Percentiles rank a stretch among this genome's conserved stretches.
phyloP scores from a whole-genome alignment of 1,284 basidiomycete genomes.

The Boletus semigastroideus region DNA sequence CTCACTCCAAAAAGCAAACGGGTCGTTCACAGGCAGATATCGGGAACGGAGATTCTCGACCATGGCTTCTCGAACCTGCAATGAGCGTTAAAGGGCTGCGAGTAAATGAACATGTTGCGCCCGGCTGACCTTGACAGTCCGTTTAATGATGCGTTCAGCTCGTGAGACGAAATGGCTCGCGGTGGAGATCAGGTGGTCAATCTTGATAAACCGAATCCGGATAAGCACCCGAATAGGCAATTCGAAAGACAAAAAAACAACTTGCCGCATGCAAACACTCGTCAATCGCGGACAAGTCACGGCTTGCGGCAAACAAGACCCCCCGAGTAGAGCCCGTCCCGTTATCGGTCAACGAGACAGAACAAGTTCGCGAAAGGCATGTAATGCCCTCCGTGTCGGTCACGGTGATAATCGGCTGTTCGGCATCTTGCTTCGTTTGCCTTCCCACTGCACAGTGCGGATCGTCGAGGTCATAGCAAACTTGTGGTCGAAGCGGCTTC shows the following conservation, averaged over 20 bases:
- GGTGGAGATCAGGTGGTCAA: slow-evolving; percentile 51
- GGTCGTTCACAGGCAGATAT: slow-evolving; percentile 24
- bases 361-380: slow-evolving; percentile 13
- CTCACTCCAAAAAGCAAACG: slow-evolving; percentile 20
- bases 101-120: not conserved
- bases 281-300: slow-evolving; percentile 54
- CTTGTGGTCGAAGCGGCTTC: slow-evolving; percentile 36
- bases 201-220: slow-evolving; percentile 33
- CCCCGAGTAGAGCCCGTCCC: slow-evolving; percentile 43
- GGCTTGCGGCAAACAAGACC: slow-evolving; percentile 49
- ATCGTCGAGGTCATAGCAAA: slow-evolving; percentile 38
- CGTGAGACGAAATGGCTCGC: slow-evolving; percentile 53
- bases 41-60: slow-evolving; percentile 29
- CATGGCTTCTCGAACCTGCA: slow-evolving; percentile 27
- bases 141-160: slow-evolving; percentile 49
- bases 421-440: slow-evolving; percentile 33
- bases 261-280: slow-evolving; percentile 36
- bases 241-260: slow-evolving; percentile 2
- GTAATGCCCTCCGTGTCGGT: slow-evolving; percentile 27
- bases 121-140: slow-evolving; percentile 49
- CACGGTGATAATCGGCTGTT: slow-evolving; percentile 24
- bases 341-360: slow-evolving; percentile 9
- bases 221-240: slow-evolving; percentile 17
- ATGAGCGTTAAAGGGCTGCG: not conserved
- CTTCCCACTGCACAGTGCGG: slow-evolving; percentile 40